Base-by-base conservation (phyloP, 768 basidiomycete genomes). In the Termitomyces sp. region DNA sequence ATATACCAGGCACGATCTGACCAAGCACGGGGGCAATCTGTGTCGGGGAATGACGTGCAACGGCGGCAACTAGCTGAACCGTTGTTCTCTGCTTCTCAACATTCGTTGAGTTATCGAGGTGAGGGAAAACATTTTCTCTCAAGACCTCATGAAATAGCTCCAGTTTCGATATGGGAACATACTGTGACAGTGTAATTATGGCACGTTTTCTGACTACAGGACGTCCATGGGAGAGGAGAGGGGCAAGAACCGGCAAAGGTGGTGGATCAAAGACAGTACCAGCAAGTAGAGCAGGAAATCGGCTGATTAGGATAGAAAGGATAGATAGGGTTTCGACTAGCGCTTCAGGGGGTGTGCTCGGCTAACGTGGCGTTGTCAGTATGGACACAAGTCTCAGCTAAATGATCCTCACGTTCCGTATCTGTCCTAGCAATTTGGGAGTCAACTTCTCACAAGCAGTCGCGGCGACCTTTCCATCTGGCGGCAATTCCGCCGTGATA, bases 181-280 rank as follows among this genome's bases (percentile, higher is more conserved):
- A 89, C 62, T 93, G 90, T 0, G 92, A 89, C 42, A 94, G 70
- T 0, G 94, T 91, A 38, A 85, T 76, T 57, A 98, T 94, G 2
- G 93, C 90, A 51, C 94, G 88, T 75, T 98, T 98, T 50, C 95
- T 85, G 53, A 98, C 91, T 0, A 93, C 92, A 10, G 89, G 82
- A 4, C 94, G 86, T 8, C 79, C 66, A 71, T 89, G 90, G n/a
- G 76, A 78, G 46, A 92, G 80, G 31, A 90, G 79, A 38, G 83
- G 91, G 0, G 82, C 87, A 54, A 89, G 80, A 19, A 87, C 84
- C 5, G 73, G 67, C 5, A 94, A 72, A 33, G 92, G 86, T 46
- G 79, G 79, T 15, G 85, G 80, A 47, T 73, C 67, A 52, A 86
- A 70, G 40, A 73, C 70, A 26, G 81, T 72, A 55, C 75, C 75